phyloP scores from a whole-genome alignment of 768 basidiomycete species.

The Mycena albidolilacea region DNA sequence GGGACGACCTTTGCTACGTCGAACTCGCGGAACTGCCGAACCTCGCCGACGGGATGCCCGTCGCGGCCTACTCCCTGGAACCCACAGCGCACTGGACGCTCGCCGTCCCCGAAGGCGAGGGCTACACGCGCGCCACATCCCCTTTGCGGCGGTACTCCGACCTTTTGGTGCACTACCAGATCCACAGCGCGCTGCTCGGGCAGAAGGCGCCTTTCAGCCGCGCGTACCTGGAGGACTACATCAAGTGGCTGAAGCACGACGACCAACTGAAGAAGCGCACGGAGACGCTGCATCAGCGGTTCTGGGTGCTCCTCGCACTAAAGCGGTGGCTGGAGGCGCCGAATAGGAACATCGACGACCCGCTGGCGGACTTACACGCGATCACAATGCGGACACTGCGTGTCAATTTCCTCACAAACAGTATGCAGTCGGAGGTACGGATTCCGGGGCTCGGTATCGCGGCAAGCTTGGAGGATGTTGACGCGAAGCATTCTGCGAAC shows the following conservation, averaged over 20 bases:
- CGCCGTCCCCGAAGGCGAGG: constrained; percentile 80
- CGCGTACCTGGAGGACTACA: constrained; percentile 62
- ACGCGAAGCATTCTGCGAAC: neutral
- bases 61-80: constrained; percentile 62
- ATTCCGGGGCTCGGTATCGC: constrained; percentile 46
- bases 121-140: constrained; percentile 88
- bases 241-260: constrained; percentile 50
- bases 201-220: constrained; percentile 61
- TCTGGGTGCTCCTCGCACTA: constrained; percentile 56
- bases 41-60: constrained; percentile 50
- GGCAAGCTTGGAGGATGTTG: constrained; percentile 29
- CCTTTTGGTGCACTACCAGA: constrained; percentile 92
- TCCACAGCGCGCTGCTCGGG: constrained; percentile 80
- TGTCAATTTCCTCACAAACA: constrained; percentile 33
- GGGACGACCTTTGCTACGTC: constrained; percentile 64
- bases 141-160: constrained; percentile 91
- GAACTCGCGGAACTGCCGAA: constrained; percentile 51
- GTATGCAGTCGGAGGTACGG: constrained; percentile 36
- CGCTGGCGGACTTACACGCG: constrained; percentile 46
- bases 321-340: constrained; percentile 55
- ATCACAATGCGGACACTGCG: constrained; percentile 27
- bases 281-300: constrained; percentile 49
- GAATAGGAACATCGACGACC: constrained; percentile 39
- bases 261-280: constrained; percentile 53
- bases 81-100: constrained; percentile 78